Evolutionary conservation across 441 rosid species (phyloP), one percentile per base, ranked within the genome.

Genomic region (Erodium chrysanthum): DNA sequence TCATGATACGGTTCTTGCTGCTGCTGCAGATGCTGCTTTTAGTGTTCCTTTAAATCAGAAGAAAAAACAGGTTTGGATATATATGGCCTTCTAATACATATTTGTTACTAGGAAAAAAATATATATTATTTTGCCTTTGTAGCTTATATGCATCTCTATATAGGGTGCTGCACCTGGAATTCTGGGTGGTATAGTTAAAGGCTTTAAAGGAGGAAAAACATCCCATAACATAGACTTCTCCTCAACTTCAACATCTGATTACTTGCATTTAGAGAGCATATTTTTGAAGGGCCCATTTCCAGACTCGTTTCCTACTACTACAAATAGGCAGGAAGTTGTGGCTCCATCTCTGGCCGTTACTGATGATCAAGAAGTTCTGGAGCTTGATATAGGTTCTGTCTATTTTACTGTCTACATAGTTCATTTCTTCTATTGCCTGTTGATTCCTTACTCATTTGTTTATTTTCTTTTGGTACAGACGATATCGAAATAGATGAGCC

Each of bases 1-100:
- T 68, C 88, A 87, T 71, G 92, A 87, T 78, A 79, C 81, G 70
- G 88, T 87, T 68, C 81, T 87, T 75, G 90, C 84, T 23, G 92
- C 88, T 54, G 92, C 92, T 70, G 85, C 89, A 6, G 82, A 78
- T 52, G 85, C 86, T 70, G 88, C 87, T 74, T 59, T 81, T 12
- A 78, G 71, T 70, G 65, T 81, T 71, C 82, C 86, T 60, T 73
- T 78, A 63, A 71, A 79, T 75, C 85, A 84, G 80, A 85, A 81
- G 81, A 82, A 76, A 69, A 85, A 81, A 66, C 84, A 84, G 90
- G 90, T 84, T 52, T 62, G 68, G 11, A 4, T 27, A 25, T 52
- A 35, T 29, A 35, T 35, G 33, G n/a, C 27, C 22, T 20, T 65
- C 29, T 58, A 37, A 15, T 5, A 62, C 54, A 9, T 59, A 18